Evolutionary conservation across 2,329 filamentous ascomycete species (phyloP).

Genomic region (Apiospora pterosperma): DNA sequence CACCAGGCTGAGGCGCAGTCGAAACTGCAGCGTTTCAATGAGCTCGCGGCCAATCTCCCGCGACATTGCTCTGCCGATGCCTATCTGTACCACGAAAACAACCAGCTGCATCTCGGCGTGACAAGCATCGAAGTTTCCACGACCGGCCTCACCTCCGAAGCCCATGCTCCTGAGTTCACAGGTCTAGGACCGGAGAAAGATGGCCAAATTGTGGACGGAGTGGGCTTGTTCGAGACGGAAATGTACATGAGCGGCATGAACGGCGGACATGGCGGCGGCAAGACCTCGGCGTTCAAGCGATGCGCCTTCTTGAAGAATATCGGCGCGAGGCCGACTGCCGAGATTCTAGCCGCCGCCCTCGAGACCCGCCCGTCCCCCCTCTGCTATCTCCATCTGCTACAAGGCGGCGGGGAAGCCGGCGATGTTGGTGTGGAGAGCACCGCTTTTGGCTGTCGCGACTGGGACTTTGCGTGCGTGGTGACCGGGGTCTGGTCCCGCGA

Average conservation of each 20-base stretch:
- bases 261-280: constrained; percentile 52
- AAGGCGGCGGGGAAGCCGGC: constrained; percentile 51
- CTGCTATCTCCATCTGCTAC: constrained; percentile 36
- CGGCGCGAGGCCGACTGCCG: constrained; percentile 26
- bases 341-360: constrained; percentile 41
- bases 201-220: constrained; percentile 37
- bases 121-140: constrained; percentile 41
- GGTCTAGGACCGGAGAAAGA: constrained; percentile 30
- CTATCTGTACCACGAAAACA: constrained; percentile 50
- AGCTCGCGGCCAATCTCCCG: constrained; percentile 33
- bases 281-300: constrained; percentile 63
- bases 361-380: constrained; percentile 41
- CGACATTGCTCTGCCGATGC: constrained; percentile 46
- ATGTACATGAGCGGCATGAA: constrained; percentile 61
- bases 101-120: constrained; percentile 46
- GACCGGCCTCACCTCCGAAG: constrained; percentile 8
- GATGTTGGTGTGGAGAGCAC: constrained; percentile 42
- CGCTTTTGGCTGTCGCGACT: constrained; percentile 62
- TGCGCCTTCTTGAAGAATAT: constrained; percentile 57
- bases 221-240: constrained; percentile 54
- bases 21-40: background rate
- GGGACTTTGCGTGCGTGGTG: constrained; percentile 49
- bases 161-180: constrained; percentile 9
- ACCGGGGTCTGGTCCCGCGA: constrained; percentile 59
- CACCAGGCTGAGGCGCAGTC: background rate